Base-by-base conservation (phyloP, 2,329 filamentous ascomycete genomes). In the Coniochaeta hoffmannii region DNA sequence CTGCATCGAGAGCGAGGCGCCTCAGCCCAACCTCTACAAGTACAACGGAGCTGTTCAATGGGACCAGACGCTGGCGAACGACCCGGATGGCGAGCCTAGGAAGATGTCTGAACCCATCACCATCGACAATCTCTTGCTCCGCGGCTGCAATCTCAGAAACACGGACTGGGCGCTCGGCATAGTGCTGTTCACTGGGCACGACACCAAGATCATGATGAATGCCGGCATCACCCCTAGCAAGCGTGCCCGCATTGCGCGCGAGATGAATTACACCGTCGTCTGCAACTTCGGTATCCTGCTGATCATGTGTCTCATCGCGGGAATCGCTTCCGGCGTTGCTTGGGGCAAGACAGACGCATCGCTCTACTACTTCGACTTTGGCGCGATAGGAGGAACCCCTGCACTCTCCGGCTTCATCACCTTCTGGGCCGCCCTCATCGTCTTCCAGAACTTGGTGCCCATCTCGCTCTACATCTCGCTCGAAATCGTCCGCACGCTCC, bases 131-230 rank as follows among this genome's bases (percentile, higher is more conserved):
- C 72, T 97, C 60, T 81, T 99, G 30, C 83, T 99, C 46, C 88
- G 94, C 76, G 94, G 94, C 55, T 96, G 91, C 73, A 95, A 91
- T 63, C 73, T 99, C 51, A 85, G 92, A 61, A 99, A 97, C 69
- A 99, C 94, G 0, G 92, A 97, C 66, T 99, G 94, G 94, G 81
- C 91, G 54, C 80, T 99, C 6, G 94, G 92, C 54, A 82, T 99
- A 3, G 93, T 97, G 52, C 78, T 96, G 17, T 99, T 96, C 72
- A 97, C 94, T 14, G 94, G 94, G 32, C 86, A 92, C 66, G 93
- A 99, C 69, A 96, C 93, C 32, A 99, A 97, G 75, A 97, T 97
- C 69, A 99, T 99, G 94, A 88, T 97, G 76, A 99, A 99, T 68
- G 89, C 94, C 28, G 94, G 94, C 58, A 87, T 93, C 59, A 99